Evolutionary conservation across 305 asterid species (phyloP).

Genomic region (Caryopteris hybrid): DNA sequence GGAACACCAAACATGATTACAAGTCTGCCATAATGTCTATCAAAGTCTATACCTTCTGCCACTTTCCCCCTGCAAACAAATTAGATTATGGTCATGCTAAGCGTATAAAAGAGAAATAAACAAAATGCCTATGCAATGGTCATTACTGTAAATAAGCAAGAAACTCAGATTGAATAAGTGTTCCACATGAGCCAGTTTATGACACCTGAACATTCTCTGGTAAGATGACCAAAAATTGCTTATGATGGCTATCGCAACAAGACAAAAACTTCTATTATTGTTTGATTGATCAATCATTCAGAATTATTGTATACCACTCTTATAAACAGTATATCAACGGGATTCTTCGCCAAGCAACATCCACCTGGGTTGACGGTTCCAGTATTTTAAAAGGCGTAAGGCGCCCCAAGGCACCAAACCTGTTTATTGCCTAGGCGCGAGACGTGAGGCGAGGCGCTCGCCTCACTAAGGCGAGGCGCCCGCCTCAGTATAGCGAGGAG

Average conservation of each 20-base stretch:
- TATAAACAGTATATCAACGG: background rate
- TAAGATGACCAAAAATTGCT: background rate
- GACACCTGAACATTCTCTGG: background rate
- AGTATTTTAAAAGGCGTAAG: too few relatives aligned
- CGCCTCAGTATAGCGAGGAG: too few relatives aligned
- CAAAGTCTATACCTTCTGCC: conserved; percentile 98
- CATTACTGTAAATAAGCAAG: background rate
- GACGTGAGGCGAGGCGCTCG: too few relatives aligned
- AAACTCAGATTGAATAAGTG: background rate
- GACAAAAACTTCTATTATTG: background rate
- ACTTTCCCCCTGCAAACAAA: conserved; percentile 84
- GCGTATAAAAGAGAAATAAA: conserved; percentile 6
- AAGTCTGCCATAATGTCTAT: conserved; percentile 97
- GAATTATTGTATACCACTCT: background rate
- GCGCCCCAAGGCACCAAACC: too few relatives aligned
- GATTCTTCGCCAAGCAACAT: background rate
- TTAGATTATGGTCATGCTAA: conserved; percentile 3
- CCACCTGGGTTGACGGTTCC: background rate
- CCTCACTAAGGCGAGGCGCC: too few relatives aligned
- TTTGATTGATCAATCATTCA: background rate
- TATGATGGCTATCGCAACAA: background rate
- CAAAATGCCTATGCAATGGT: background rate
- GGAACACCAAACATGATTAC: conserved; percentile 98
- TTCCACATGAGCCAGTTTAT: background rate
- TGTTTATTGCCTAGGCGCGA: too few relatives aligned